Base-by-base conservation (phyloP, 2,329 filamentous ascomycete genomes). In the Alternaria postmessia region DNA sequence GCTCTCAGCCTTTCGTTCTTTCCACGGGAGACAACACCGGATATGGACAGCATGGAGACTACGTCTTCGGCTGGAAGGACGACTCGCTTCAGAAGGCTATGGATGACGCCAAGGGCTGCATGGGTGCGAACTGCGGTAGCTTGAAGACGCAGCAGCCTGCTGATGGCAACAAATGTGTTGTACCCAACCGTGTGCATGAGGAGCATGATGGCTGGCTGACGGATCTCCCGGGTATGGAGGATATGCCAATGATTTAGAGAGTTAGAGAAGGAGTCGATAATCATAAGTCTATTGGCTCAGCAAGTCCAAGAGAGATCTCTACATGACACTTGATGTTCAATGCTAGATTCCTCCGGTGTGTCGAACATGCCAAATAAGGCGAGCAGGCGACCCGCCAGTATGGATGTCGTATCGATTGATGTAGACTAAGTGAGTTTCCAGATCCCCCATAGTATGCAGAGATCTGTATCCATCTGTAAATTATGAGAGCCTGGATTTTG, bases 21-120 rank as follows among this genome's bases (percentile, higher is more conserved):
- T 64, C 62, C 34, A 70, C 66, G 0, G 68, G 72, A 2, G 71
- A 72, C 44, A 61, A 57, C 26, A 70, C 70, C 4, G 66, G 69
- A 1, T 73, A 64, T 39, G 66, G 72, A 7, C 67, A 70, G 46
- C 69, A 72, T 28, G 69, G 65, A 8, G 71, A 75, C 41, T 75
- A 74, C 44, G 72, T 75, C 4, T 75, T 75, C 41, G 72, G 72
- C 6, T 75, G 72, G 72, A 69, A 75, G 38, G 70, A 67, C 12
- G 57, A 73, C 41, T 68, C 70, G 18, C 64, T 75, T 3, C 72
- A 75, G 57, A 72, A 70, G 49, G 71, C 69, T 7, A 75, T 75
- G 71, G 69, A 75, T 49, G 68, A 69, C 52, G 69, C 67, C 1
- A 71, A 68, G 34, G 62, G 62, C 32, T 75, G 73, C 56, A 69